These are phyloP conservation scores for Schwanniomyces vanrijiae DNA, from an alignment of 805 yeast genomes.

Conservation along the genomic window DNA sequence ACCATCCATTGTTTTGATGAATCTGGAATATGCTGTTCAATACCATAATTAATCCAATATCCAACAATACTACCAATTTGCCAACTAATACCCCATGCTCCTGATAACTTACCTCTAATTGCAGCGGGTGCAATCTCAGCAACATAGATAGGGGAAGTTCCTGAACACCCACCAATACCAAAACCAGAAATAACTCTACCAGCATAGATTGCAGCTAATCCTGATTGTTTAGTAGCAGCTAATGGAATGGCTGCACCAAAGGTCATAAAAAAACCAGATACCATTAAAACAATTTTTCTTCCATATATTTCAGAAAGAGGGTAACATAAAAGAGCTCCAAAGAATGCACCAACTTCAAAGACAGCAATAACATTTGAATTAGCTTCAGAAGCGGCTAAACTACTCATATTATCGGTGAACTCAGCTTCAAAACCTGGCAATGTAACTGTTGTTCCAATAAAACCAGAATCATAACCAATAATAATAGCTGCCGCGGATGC, in stretches of 20 bases:
- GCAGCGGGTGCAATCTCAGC: slow-evolving; percentile 46
- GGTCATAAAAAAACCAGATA: slow-evolving; percentile 40
- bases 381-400: slow-evolving; percentile 20
- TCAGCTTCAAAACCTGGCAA: slow-evolving; percentile 43
- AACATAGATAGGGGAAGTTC: slow-evolving; percentile 49
- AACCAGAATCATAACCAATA: slow-evolving; percentile 58
- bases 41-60: slow-evolving; percentile 52
- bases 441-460: slow-evolving; percentile 51
- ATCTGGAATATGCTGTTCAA: slow-evolving; percentile 32
- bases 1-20: slow-evolving; percentile 44
- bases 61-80: slow-evolving; percentile 49
- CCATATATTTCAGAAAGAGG: slow-evolving; percentile 44
- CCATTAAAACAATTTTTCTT: slow-evolving; percentile 36
- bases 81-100: slow-evolving; percentile 51
- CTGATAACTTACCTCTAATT: slow-evolving; percentile 46
- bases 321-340: slow-evolving; percentile 44
- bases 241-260: slow-evolving; percentile 46
- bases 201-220: slow-evolving; percentile 48
- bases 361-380: slow-evolving; percentile 46
- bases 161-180: slow-evolving; percentile 53
- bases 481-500: slow-evolving; percentile 51
- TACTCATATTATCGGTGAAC: slow-evolving; percentile 36
- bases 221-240: slow-evolving; percentile 26
- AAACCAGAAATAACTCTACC: slow-evolving; percentile 55
- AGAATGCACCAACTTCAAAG: slow-evolving; percentile 54